Evolutionary conservation across 139 green algal genomes (phyloP).

Genomic region (Closterium sp.): DNA sequence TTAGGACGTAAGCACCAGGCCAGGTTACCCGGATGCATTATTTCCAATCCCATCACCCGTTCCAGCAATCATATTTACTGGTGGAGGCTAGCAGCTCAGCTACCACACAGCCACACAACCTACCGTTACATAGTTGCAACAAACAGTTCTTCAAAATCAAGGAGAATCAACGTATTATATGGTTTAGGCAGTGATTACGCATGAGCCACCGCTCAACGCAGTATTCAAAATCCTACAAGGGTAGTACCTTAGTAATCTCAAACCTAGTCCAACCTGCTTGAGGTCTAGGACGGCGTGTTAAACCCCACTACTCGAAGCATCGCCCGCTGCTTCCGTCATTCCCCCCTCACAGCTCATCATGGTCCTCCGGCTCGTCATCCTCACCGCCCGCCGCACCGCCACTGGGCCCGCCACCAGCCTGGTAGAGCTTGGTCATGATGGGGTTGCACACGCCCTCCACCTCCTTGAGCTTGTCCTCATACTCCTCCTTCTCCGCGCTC

Average conservation of each 20-base stretch:
- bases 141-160: not conserved
- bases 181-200: not conserved
- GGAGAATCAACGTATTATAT: too few relatives aligned
- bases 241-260: not conserved
- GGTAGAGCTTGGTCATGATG: constrained; percentile 81
- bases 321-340: too few relatives aligned
- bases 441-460: constrained; percentile 88
- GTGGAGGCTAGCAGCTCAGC: too few relatives aligned
- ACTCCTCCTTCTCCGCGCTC: constrained; percentile 81
- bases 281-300: not conserved
- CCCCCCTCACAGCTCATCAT: constrained; percentile 83
- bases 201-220: not conserved
- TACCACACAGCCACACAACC: too few relatives aligned
- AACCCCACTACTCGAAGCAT: too few relatives aligned
- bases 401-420: constrained; percentile 52
- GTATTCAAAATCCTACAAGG: not conserved
- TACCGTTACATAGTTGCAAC: too few relatives aligned
- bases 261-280: not conserved
- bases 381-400: constrained; percentile 54
- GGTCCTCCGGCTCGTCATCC: constrained; percentile 75
- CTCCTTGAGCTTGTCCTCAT: constrained; percentile 94
- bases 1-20: too few relatives aligned
- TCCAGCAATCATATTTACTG: too few relatives aligned
- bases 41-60: too few relatives aligned
- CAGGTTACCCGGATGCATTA: too few relatives aligned